Evolutionary conservation across 108 stramenopile genomes (phyloP).

Genomic region (Cyclostephanos tholiformis): DNA sequence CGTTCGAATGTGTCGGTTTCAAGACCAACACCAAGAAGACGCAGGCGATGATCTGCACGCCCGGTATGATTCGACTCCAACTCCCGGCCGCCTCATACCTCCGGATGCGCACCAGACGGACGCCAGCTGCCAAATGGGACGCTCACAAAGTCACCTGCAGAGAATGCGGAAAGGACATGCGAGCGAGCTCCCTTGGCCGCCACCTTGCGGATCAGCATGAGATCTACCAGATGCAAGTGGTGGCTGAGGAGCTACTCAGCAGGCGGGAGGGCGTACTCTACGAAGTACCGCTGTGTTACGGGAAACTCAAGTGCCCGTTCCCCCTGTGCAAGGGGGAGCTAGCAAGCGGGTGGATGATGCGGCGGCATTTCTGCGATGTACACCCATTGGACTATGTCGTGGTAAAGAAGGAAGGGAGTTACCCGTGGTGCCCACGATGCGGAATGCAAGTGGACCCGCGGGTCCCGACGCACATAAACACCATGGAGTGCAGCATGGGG

Average conservation of each 20-base stretch:
- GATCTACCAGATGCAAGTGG: not conserved
- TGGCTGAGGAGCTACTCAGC: not conserved
- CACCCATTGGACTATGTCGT: conserved; percentile 7
- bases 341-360: not conserved
- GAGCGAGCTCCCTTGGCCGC: not conserved
- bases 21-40: not conserved
- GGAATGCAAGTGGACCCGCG: not conserved
- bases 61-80: not conserved
- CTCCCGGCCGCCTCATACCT: not conserved
- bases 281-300: too few relatives aligned
- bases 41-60: not conserved
- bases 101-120: not conserved
- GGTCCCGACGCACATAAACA: too few relatives aligned
- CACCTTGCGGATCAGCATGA: conserved; percentile 4
- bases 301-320: not conserved
- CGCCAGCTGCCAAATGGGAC: not conserved
- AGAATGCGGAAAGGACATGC: not conserved
- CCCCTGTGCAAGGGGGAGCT: not conserved
- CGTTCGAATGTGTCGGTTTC: too few relatives aligned
- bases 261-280: too few relatives aligned
- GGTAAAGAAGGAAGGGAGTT: not conserved
- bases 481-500: too few relatives aligned
- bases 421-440: not conserved
- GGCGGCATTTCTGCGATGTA: not conserved
- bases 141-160: not conserved